Percentiles rank a stretch among this genome's conserved stretches.
These are phyloP conservation scores for Cyberlindnera veronae DNA, from an alignment of 805 yeast genomes.

Conservation along the genomic window DNA sequence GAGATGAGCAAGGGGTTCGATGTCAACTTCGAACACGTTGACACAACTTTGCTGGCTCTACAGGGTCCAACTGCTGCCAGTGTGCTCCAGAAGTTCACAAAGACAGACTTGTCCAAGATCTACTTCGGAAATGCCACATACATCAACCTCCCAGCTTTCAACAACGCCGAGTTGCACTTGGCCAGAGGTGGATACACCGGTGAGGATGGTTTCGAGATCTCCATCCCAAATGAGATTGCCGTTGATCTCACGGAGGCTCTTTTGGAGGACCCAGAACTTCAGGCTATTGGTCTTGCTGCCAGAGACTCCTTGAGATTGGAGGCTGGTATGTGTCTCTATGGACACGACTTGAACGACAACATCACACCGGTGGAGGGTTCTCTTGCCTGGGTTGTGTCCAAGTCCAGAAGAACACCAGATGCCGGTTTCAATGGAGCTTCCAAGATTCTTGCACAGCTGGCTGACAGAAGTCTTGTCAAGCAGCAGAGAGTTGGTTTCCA, in stretches of 20 bases:
- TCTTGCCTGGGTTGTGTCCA: constrained; percentile 85
- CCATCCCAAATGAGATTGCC: constrained; percentile 62
- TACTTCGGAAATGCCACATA: constrained; percentile 64
- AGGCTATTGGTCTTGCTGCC: constrained; percentile 96
- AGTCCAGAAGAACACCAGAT: constrained; percentile 55
- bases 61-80: constrained; percentile 89
- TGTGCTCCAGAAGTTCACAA: constrained; percentile 61
- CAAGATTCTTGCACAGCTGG: constrained; percentile 65
- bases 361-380: constrained; percentile 88
- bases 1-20: constrained; percentile 40
- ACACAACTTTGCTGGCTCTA: constrained; percentile 77
- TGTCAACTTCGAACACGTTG: constrained; percentile 45
- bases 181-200: constrained; percentile 98
- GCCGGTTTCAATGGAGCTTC: constrained; percentile 72
- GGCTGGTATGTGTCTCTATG: constrained; percentile 98
- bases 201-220: constrained; percentile 95
- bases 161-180: constrained; percentile 54
- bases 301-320: constrained; percentile 93
- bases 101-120: constrained; percentile 52
- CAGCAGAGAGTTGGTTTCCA: constrained; percentile 71
- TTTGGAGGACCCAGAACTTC: constrained; percentile 51
- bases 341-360: constrained; percentile 79
- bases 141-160: constrained; percentile 30
- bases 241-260: constrained; percentile 58
- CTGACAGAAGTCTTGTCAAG: constrained; percentile 53